Conservation (phyloP, 768 basidiomycete genomes). For the Kwoniella dejecticola region DNA sequence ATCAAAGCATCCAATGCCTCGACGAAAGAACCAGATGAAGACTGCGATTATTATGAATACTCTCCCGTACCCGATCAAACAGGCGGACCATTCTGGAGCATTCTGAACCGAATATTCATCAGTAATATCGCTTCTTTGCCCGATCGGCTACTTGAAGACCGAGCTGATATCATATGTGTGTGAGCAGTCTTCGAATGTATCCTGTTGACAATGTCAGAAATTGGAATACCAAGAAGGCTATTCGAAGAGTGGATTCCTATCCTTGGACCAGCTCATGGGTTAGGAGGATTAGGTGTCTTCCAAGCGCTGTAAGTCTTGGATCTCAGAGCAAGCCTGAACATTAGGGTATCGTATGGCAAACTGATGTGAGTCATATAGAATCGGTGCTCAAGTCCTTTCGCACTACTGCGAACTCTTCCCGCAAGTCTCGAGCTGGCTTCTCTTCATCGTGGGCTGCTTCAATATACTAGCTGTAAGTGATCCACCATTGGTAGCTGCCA, state of each 20-base stretch:
- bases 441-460: slow-evolving; percentile 86
- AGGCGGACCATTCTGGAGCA: slow-evolving; percentile 88
- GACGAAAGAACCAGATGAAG: slow-evolving; percentile 28
- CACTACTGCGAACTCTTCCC: slow-evolving; percentile 80
- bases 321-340: too few species aligned
- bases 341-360: too few species aligned
- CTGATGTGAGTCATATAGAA: slow-evolving; percentile 51
- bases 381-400: slow-evolving; percentile 62
- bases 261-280: slow-evolving; percentile 77
- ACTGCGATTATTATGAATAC: slow-evolving; percentile 78
- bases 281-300: slow-evolving; percentile 83
- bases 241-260: slow-evolving; percentile 86
- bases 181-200: slow-evolving; percentile 69
- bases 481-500: too few species aligned
- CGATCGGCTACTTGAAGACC: neutral
- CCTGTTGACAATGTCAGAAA: slow-evolving; percentile 77
- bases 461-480: slow-evolving; percentile 65
- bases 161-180: too few species aligned
- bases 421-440: slow-evolving; percentile 86
- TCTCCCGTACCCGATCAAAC: slow-evolving; percentile 80
- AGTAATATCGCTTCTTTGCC: slow-evolving; percentile 41
- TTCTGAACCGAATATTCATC: slow-evolving; percentile 83
- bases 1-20: slow-evolving; percentile 29
- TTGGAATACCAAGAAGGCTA: slow-evolving; percentile 69
- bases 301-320: slow-evolving; percentile 82